Evolutionary conservation across 345 rosid species (phyloP).

Genomic region (Isatis tinctoria): DNA sequence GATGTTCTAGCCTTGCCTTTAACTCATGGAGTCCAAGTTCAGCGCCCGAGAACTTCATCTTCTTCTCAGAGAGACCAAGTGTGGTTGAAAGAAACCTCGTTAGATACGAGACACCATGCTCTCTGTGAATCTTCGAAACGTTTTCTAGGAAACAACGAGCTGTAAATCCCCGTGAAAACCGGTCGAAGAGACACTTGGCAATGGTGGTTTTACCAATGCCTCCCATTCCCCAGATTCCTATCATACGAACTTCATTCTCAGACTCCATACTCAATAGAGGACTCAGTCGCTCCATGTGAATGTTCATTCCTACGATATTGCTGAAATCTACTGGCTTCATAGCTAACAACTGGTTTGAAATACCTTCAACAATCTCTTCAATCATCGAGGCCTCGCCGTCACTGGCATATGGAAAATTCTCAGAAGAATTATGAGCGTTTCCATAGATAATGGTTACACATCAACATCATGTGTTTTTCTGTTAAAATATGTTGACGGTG

Average conservation of each 20-base stretch:
- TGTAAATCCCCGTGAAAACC: not conserved
- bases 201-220: slow-evolving; percentile 4
- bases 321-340: not conserved
- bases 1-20: too few relatives aligned
- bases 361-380: not conserved
- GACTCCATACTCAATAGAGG: not conserved
- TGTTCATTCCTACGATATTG: slow-evolving; percentile 22
- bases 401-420: too few relatives aligned
- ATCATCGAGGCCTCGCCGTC: too few relatives aligned
- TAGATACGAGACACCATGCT: too few relatives aligned
- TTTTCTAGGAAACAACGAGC: slow-evolving; percentile 17
- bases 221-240: slow-evolving; percentile 34
- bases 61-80: too few relatives aligned
- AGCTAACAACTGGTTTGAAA: not conserved
- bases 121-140: not conserved
- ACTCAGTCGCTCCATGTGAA: not conserved
- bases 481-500: too few relatives aligned
- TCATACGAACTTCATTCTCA: slow-evolving; percentile 9
- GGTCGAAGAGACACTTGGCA: slow-evolving; percentile 17
- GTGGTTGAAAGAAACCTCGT: not conserved
- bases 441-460: too few relatives aligned
- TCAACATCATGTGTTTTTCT: too few relatives aligned
- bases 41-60: too few relatives aligned
- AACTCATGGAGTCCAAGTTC: too few relatives aligned
- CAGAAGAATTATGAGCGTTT: too few relatives aligned